These are phyloP conservation scores for Prinsepia uniflora DNA, from an alignment of 306 rosid genomes.

Conservation along the genomic window DNA sequence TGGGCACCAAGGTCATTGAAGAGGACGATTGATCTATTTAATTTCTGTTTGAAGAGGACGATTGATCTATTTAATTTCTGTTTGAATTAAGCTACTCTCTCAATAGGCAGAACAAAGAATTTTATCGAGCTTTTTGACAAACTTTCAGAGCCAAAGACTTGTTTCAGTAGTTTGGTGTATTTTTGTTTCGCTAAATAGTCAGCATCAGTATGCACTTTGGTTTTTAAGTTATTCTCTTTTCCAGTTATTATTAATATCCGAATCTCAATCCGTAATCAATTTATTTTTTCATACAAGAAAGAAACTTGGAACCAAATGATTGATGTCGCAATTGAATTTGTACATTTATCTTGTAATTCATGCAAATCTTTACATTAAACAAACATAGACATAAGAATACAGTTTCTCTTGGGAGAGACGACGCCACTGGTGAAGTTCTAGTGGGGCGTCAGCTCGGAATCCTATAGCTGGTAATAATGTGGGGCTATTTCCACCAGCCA, in stretches of 20 bases:
- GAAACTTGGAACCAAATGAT: neutral
- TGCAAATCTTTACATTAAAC: neutral
- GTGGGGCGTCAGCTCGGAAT: neutral
- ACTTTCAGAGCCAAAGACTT: slow-evolving; percentile 20
- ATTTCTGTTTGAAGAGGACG: slow-evolving; percentile 50
- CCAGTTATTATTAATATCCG: neutral
- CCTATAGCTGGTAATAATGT: slow-evolving; percentile 84
- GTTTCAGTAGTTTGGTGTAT: slow-evolving; percentile 20
- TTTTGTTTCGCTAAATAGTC: slow-evolving; percentile 12
- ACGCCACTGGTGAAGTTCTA: no score
- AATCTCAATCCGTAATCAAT: neutral
- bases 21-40: slow-evolving; percentile 63
- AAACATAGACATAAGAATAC: neutral
- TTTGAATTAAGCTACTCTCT: slow-evolving; percentile 19
- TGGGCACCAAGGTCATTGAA: slow-evolving; percentile 86
- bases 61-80: slow-evolving; percentile 35
- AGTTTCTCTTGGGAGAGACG: neutral
- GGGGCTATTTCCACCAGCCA: slow-evolving; percentile 94
- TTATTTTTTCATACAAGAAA: neutral
- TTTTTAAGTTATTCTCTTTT: neutral
- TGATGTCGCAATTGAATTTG: neutral
- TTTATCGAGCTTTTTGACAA: slow-evolving; percentile 20
- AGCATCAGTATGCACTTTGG: neutral
- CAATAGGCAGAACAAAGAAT: slow-evolving; percentile 9
- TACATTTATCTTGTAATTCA: neutral